These are phyloP conservation scores for Tetrahymena thermophila DNA, from an alignment of 73 alveolate genomes.

Conservation along the genomic window DNA sequence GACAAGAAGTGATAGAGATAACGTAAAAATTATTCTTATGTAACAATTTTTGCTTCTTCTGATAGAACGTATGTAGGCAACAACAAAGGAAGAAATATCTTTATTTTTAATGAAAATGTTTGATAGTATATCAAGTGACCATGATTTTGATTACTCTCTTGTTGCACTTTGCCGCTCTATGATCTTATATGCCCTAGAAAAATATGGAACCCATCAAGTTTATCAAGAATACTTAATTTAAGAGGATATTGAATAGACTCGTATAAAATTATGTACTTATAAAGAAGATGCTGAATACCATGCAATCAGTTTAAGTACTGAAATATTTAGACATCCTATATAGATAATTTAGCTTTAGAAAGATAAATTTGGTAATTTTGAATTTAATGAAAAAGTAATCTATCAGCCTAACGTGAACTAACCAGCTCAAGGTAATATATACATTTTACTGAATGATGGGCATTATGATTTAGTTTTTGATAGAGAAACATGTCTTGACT, in stretches of 20 bases:
- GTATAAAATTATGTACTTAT: neutral
- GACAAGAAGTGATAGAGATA: neutral
- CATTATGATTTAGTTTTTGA: neutral
- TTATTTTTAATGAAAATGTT: neutral
- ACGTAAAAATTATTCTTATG: neutral
- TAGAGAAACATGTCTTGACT: neutral
- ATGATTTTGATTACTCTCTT: neutral
- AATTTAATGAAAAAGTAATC: neutral
- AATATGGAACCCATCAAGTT: neutral
- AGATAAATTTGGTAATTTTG: neutral
- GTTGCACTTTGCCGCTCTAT: neutral
- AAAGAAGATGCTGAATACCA: neutral
- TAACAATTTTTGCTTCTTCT: neutral
- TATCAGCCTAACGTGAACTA: neutral
- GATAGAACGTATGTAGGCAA: neutral
- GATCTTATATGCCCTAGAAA: neutral
- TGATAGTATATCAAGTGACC: neutral
- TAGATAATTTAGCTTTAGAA: neutral
- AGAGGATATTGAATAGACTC: neutral
- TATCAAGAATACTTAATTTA: neutral
- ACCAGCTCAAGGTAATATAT: neutral
- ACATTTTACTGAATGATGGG: neutral
- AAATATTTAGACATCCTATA: neutral
- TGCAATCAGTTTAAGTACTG: neutral
- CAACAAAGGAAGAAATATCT: neutral